phyloP scores from a whole-genome alignment of 495 filamentous ascomycete genomes.

The Penicillium parvum region DNA sequence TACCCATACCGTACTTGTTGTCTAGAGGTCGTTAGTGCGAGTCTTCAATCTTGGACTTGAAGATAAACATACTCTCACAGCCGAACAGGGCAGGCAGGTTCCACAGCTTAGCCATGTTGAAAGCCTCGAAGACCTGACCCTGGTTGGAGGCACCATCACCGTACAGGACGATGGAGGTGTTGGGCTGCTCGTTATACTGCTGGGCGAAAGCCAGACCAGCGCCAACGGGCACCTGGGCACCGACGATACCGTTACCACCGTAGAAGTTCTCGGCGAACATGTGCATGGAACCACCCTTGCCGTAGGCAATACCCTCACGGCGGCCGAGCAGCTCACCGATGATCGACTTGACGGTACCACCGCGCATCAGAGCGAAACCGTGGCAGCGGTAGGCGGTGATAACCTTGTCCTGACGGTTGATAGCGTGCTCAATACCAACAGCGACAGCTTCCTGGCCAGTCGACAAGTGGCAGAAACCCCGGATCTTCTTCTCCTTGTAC shows the following conservation, averaged over 20 bases:
- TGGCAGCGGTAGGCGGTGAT: conserved; percentile 99
- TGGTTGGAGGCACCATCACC: conserved; percentile 98
- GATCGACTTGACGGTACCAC: conserved; percentile 84
- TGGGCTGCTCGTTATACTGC: conserved; percentile 81
- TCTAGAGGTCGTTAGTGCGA: conserved; percentile 49
- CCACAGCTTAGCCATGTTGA: conserved; percentile 99
- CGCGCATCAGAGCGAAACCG: conserved; percentile 96
- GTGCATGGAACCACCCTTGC: conserved; percentile 99
- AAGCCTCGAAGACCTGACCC: conserved; percentile 98
- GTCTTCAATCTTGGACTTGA: neutral
- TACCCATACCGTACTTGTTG: conserved; percentile 99
- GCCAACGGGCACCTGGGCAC: conserved; percentile 96
- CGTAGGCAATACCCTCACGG: conserved; percentile 93
- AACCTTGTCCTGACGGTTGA: conserved; percentile 83
- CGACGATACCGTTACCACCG: conserved; percentile 98
- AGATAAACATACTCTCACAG: conserved; percentile 78
- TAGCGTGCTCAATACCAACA: conserved; percentile 92
- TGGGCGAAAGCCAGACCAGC: conserved; percentile 96
- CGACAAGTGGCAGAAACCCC: conserved; percentile 98
- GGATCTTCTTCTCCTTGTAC: conserved; percentile 99
- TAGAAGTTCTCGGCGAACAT: conserved; percentile 99
- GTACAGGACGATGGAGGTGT: conserved; percentile 84
- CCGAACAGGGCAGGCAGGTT: conserved; percentile 91
- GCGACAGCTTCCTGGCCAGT: conserved; percentile 97
- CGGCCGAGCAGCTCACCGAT: conserved; percentile 95